Base-by-base conservation (phyloP, 2,329 filamentous ascomycete genomes). In the Fusarium paranaense region DNA sequence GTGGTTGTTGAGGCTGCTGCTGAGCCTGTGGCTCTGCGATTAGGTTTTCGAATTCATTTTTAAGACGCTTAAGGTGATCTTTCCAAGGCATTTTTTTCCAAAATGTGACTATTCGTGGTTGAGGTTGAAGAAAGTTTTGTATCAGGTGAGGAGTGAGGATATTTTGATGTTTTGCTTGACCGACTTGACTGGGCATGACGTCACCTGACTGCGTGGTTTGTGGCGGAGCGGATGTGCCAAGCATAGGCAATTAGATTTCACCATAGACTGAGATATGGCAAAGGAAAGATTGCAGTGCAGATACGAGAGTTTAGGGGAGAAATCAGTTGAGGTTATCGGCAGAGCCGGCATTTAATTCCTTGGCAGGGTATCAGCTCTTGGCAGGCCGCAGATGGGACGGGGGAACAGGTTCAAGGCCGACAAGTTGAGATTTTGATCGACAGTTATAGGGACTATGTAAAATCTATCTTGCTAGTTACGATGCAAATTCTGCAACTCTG, bases 21-120 rank as follows among this genome's bases (percentile, higher is more conserved):
- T 78, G 76, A 16, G 66, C 66, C 59, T 74, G 22, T 9, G 80
- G 76, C 58, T 81, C 80, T 38, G 69, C 77, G 56, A 82, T 79
- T 45, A 85, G 63, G 62, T 77, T 77, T 10, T 85, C 82, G 33
- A 83, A 79, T 56, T 85, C 82, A 45, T 80, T 78, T 73, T 84
- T 85, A 33, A 85, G 64, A 18, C 79, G 76, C 63, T 84, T 82
- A 7, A 86, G 73, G n/a, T 81, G 77, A 37, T 83, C 80, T 70
- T 79, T 83, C 82, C 82, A 84, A 6, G 80, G 50, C 82, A 83
- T 83, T 70, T 69, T 18, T 40, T 18, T 16, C 8, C 16, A 27
- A 20, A 27, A 10, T 27, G 16, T 47, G 45, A 27, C 14, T 27
- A 25, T 22, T 4, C 20, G 40, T 47, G 5, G 18, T 57, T 14